Evolutionary conservation across 2,329 filamentous ascomycete species (phyloP).

Genomic region (Dactylella cylindrospora): DNA sequence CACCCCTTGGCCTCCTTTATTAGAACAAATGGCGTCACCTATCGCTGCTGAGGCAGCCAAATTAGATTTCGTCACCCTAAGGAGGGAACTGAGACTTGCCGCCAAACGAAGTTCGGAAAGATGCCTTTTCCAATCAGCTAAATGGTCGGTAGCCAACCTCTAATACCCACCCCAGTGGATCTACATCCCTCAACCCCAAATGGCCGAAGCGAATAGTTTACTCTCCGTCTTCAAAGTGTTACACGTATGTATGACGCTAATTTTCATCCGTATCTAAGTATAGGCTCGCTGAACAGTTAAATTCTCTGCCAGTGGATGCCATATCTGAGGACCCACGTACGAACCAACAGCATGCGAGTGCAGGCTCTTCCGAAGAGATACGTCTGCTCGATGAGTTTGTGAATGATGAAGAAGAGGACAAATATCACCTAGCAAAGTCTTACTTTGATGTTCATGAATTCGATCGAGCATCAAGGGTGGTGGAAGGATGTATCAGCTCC

Average conservation of each 20-base stretch:
- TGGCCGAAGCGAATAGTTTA: not conserved
- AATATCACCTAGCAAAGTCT: slow-evolving; percentile 84
- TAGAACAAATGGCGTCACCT: slow-evolving; percentile 32
- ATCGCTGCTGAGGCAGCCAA: slow-evolving; percentile 15
- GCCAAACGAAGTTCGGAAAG: slow-evolving; percentile 89
- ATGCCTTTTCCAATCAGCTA: slow-evolving; percentile 92
- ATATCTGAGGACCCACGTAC: slow-evolving; percentile 71
- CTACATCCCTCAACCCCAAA: not conserved
- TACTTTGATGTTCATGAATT: slow-evolving; percentile 95
- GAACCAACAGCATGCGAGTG: slow-evolving; percentile 70
- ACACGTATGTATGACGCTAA: slow-evolving; percentile 15
- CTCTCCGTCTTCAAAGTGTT: not conserved
- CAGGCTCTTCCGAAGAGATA: slow-evolving; percentile 11
- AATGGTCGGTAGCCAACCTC: slow-evolving; percentile 66
- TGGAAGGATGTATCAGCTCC: slow-evolving; percentile 46
- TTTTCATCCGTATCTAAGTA: not conserved
- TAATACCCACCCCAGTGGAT: not conserved
- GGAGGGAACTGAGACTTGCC: slow-evolving; percentile 55
- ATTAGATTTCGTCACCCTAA: slow-evolving; percentile 23
- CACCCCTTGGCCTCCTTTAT: slow-evolving; percentile 4
- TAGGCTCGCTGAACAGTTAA: slow-evolving; percentile 39
- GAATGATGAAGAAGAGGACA: slow-evolving; percentile 42
- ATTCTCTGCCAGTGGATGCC: slow-evolving; percentile 50
- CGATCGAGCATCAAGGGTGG: slow-evolving; percentile 85
- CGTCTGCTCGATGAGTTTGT: slow-evolving; percentile 19